Evolutionary conservation across 306 rosid species (phyloP).

Genomic region (Vicia villosa): DNA sequence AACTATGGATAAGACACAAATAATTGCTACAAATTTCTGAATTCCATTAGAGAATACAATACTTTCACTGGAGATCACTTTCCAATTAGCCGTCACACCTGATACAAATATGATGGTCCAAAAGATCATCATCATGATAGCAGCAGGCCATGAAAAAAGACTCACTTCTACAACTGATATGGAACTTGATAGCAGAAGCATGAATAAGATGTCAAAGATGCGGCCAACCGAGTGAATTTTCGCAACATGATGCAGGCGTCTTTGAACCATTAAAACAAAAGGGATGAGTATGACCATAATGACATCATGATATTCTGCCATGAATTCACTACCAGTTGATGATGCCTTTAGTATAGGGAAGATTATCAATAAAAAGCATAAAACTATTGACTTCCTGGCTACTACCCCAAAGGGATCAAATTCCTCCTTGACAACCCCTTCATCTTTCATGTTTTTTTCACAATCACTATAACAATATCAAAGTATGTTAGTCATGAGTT

Average conservation of each 20-base stretch:
- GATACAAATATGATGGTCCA: neutral
- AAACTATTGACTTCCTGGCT: neutral
- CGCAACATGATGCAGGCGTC: too few relatives aligned
- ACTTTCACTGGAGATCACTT: neutral
- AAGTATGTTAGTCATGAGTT: too few relatives aligned
- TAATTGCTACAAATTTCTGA: neutral
- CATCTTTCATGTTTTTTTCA: too few relatives aligned
- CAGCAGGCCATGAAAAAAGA: neutral
- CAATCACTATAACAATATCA: too few relatives aligned
- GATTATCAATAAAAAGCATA: too few relatives aligned
- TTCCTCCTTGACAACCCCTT: too few relatives aligned
- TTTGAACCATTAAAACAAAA: neutral
- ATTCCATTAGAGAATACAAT: neutral
- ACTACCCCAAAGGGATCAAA: too few relatives aligned
- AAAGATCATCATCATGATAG: too few relatives aligned
- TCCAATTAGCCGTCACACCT: neutral
- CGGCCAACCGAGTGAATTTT: neutral
- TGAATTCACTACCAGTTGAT: neutral
- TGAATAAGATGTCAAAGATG: neutral
- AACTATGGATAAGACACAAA: neutral
- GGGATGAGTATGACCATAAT: neutral
- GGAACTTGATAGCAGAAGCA: neutral
- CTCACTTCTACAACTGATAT: neutral
- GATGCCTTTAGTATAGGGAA: neutral
- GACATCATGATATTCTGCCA: neutral